Evolutionary conservation across 2,329 filamentous ascomycete genomes (phyloP).

Genomic region (Berkeleyomyces basicola): DNA sequence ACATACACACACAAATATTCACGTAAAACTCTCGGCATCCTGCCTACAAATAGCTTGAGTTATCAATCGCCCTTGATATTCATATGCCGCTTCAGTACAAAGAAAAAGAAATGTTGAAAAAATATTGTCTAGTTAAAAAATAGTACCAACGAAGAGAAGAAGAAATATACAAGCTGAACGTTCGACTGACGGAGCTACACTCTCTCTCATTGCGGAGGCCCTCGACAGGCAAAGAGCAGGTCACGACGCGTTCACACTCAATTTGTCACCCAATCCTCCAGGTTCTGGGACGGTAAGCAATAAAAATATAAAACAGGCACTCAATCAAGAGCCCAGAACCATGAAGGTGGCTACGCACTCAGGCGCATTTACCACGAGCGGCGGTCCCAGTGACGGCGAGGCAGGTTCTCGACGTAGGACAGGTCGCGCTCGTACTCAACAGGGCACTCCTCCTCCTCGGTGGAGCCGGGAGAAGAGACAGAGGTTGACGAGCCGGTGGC

Average conservation of each 20-base stretch:
- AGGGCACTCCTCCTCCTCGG: background rate
- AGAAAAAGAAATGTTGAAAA: background rate
- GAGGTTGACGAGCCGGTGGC: background rate
- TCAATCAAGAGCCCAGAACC: too few species aligned
- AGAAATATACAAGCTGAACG: constrained; percentile 1
- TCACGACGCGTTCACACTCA: background rate
- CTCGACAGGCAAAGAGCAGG: background rate
- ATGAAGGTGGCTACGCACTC: too few species aligned
- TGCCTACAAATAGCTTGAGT: background rate
- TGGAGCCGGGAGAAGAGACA: background rate
- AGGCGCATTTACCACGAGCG: constrained; percentile 8
- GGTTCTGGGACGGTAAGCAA: background rate
- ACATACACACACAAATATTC: background rate
- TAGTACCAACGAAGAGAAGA: constrained; percentile 3
- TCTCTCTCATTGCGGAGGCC: background rate
- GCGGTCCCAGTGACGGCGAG: constrained; percentile 10
- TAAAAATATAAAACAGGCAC: background rate
- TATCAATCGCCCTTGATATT: constrained; percentile 2
- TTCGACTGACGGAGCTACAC: background rate
- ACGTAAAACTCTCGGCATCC: background rate
- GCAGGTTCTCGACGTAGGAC: constrained; percentile 1
- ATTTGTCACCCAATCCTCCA: background rate
- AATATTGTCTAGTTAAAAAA: constrained; percentile 3
- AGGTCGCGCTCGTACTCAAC: constrained; percentile 10
- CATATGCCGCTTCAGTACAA: background rate